Conservation (phyloP, 2,329 filamentous ascomycete species). For the Colletotrichum destructivum region DNA sequence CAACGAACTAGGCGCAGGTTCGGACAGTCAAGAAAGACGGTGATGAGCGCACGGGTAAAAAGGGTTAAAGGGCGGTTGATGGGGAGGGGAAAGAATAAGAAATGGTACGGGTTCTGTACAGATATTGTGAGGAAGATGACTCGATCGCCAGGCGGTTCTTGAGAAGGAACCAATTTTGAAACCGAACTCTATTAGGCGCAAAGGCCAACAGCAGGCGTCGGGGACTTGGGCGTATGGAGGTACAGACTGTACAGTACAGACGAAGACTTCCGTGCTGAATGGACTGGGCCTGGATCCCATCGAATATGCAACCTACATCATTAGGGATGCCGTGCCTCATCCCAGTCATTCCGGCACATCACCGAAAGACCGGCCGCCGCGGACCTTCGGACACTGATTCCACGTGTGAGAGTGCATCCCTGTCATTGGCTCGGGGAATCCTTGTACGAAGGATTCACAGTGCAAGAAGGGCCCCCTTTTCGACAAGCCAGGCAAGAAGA, state of each 20-base stretch:
- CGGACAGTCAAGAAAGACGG: background rate
- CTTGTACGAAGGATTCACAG: background rate
- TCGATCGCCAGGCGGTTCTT: no score
- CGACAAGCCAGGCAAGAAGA: conserved; percentile 25
- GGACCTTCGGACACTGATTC: background rate
- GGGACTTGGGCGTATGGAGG: no score
- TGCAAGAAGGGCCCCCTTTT: background rate
- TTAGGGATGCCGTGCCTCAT: background rate
- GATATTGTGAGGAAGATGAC: no score
- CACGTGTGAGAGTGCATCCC: conserved; percentile 31
- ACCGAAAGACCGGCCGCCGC: background rate
- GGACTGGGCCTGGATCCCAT: no score
- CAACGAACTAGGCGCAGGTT: background rate
- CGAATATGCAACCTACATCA: background rate
- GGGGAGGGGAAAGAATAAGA: background rate
- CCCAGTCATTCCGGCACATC: background rate
- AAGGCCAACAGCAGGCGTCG: no score
- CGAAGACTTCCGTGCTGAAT: no score
- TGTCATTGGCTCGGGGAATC: conserved; percentile 28
- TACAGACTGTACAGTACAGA: no score
- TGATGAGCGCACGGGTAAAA: background rate
- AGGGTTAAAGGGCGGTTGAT: background rate
- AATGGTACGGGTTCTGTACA: no score
- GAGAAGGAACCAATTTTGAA: no score
- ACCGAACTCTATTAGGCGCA: no score